A percentile compares a stretch with the other conserved stretches of the same genome.
phyloP scores from a whole-genome alignment of 345 rosid species.

The Dipteronia dyeriana region DNA sequence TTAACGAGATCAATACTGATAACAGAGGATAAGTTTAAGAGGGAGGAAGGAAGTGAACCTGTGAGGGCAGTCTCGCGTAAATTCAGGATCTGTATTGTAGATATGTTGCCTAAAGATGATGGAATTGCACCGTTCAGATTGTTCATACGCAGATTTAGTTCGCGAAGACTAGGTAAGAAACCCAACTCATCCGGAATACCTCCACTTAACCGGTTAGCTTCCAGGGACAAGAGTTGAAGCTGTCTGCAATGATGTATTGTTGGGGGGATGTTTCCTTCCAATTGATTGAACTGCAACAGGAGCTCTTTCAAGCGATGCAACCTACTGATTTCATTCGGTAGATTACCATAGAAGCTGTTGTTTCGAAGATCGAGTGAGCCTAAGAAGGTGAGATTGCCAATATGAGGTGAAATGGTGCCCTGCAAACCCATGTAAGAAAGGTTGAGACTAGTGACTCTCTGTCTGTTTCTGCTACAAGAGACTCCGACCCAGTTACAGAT shows the following conservation, averaged over 20 bases:
- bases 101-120: constrained; percentile 8
- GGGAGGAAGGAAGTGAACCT: constrained; percentile 8
- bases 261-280: constrained; percentile 13
- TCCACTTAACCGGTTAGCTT: not conserved
- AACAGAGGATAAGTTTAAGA: not conserved
- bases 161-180: not conserved
- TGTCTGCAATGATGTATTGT: not conserved
- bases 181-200: constrained; percentile 2
- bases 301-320: constrained; percentile 11
- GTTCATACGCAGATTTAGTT: not conserved
- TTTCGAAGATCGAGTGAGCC: not conserved
- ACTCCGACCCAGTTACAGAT: constrained; percentile 18
- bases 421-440: constrained; percentile 10
- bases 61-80: not conserved
- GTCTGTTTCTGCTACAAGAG: not conserved
- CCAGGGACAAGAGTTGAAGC: constrained; percentile 9
- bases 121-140: not conserved
- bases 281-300: constrained; percentile 7
- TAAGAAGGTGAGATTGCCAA: constrained; percentile 19
- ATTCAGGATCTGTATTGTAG: not conserved
- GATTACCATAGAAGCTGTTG: constrained; percentile 18
- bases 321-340: not conserved
- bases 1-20: not conserved
- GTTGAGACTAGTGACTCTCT: constrained; percentile 9
- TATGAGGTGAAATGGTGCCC: constrained; percentile 2